Base-by-base conservation (phyloP, 2,329 filamentous ascomycete genomes). In the Penicillium aurantiogriseum region DNA sequence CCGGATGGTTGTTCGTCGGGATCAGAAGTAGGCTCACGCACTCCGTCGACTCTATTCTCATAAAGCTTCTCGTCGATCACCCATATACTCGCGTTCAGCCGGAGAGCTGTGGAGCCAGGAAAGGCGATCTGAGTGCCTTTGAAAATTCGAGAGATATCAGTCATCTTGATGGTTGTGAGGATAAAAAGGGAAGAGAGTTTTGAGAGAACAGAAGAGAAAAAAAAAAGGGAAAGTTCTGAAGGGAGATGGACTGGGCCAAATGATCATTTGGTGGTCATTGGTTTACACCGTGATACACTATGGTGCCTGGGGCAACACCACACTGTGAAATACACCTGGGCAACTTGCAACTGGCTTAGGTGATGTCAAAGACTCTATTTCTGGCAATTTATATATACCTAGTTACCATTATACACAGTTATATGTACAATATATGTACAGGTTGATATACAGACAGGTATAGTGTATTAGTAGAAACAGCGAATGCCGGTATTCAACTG, bases 1-100 rank as follows among this genome's bases (percentile, higher is more conserved):
- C 21, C 21, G 40, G 50, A 52, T 45, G 50, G 50, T 38, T 44
- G 50, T 35, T 45, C 31, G 7, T 52, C 40, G 17, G 40, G 40
- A 45, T 52, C 40, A 45, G 40, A 52, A 45, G 31, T 27, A 52
- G 50, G 50, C 40, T 44, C 17, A 38, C 15, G 29, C 17, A 52
- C n/a, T 45, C 50, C 42, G 31, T 53, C 50, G 50, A 53, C 21
- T 53, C 40, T 45, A 45, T 53, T 53, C 40, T 53, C 50, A 53
- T 53, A 38, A 38, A 53, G 31, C 40, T 45, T 46, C 50, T 53
- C 50, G 23, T 53, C 50, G 29, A 53, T 53, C 21, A 46, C 50
- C 50, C 50, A 53, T 38, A 33, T 53, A 53, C 40, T 53, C 50
- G 50, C 50, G 31, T 53, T 21, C 42, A 53, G 40, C 17, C 4